phyloP scores from a whole-genome alignment of 1,139 yeast genomes.

The Suhomyces anneliseae region DNA sequence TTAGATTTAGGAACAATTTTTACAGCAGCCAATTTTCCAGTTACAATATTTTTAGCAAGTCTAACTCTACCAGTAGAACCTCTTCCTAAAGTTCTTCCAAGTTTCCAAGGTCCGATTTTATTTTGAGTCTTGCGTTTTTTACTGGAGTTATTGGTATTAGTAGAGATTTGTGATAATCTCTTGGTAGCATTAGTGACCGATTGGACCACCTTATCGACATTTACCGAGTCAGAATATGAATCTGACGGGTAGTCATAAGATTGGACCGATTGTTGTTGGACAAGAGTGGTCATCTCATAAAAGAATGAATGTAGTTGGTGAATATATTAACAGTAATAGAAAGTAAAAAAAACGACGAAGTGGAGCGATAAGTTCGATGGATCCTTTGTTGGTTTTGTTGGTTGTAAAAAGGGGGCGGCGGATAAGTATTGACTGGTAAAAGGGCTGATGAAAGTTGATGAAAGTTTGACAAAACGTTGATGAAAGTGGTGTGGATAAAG shows the following conservation, averaged over 20 bases:
- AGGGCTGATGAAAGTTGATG: too few species aligned
- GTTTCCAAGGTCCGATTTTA: slow-evolving; percentile 94
- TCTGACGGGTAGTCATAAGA: slow-evolving; percentile 20
- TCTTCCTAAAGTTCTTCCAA: slow-evolving; percentile 90
- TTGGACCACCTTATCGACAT: slow-evolving; percentile 49
- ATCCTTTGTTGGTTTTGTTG: background rate
- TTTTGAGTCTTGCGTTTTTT: slow-evolving; percentile 61
- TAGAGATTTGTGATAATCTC: slow-evolving; percentile 63
- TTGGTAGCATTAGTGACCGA: slow-evolving; percentile 64
- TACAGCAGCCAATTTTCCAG: slow-evolving; percentile 93
- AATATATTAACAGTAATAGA: background rate
- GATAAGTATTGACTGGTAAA: background rate
- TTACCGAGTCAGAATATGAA: slow-evolving; percentile 24
- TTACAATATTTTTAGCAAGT: slow-evolving; percentile 78
- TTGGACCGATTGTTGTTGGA: slow-evolving; percentile 22
- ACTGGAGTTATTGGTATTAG: slow-evolving; percentile 47
- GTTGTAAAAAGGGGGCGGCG: background rate
- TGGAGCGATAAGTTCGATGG: background rate
- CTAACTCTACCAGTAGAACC: slow-evolving; percentile 96
- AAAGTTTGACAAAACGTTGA: too few species aligned
- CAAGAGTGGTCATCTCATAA: slow-evolving; percentile 25
- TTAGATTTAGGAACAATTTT: slow-evolving; percentile 89
- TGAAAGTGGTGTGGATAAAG: too few species aligned
- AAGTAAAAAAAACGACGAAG: background rate
- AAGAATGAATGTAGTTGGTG: slow-evolving; percentile 6